Evolutionary conservation across 805 yeast species (phyloP).

Genomic region (Maudiozyma serrabonitensis): DNA sequence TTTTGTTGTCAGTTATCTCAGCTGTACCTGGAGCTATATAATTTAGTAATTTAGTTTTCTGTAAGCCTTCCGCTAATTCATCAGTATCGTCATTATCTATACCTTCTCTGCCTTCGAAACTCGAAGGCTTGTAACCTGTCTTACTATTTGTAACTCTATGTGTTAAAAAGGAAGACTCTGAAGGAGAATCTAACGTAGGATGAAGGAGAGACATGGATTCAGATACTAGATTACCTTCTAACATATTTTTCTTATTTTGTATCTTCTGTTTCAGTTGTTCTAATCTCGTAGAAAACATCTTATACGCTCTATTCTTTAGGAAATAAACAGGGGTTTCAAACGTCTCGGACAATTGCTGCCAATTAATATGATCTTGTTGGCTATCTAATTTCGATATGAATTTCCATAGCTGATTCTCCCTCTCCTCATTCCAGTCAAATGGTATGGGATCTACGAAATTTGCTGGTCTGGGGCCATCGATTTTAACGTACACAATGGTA

Average conservation of each 20-base stretch:
- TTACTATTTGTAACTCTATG: neutral
- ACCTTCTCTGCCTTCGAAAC: neutral
- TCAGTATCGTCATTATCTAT: neutral
- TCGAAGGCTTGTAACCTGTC: neutral
- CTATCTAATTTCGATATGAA: conserved; percentile 18
- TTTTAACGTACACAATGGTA: conserved; percentile 35
- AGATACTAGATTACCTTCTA: neutral
- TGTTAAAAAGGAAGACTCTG: neutral
- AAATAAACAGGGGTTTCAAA: conserved; percentile 30
- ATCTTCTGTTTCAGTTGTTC: conserved; percentile 19
- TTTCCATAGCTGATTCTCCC: conserved; percentile 28
- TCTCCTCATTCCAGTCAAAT: conserved; percentile 26
- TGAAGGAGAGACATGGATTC: neutral
- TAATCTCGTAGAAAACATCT: conserved; percentile 21
- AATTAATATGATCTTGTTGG: conserved; percentile 19
- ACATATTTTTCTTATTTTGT: conserved; percentile 6
- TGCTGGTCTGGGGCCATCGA: conserved; percentile 33
- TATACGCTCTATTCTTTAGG: conserved; percentile 22
- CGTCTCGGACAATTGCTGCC: conserved; percentile 26
- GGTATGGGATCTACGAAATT: conserved; percentile 33
- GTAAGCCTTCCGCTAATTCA: conserved; percentile 14
- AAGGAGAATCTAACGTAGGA: neutral
- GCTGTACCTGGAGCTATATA: conserved; percentile 4
- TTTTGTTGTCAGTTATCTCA: conserved; percentile 1
- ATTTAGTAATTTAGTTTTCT: conserved; percentile 20